These are phyloP conservation scores for Funneliformis mosseae DNA, from an alignment of 192 early-diverging fungal species.

Conservation along the genomic window DNA sequence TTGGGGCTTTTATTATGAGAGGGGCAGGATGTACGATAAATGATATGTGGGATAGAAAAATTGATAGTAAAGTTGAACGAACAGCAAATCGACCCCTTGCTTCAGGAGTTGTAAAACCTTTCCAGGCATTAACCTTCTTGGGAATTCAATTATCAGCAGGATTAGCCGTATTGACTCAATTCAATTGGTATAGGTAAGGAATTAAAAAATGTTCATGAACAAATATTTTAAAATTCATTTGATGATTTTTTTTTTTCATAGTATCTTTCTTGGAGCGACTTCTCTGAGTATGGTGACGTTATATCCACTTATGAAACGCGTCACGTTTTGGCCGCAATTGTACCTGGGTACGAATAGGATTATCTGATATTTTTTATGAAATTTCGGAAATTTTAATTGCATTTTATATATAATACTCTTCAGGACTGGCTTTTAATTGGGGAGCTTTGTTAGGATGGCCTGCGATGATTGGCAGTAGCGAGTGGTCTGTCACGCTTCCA, in stretches of 20 bases:
- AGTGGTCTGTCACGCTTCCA: slow-evolving; percentile 76
- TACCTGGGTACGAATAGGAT: slow-evolving; percentile 63
- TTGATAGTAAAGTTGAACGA: slow-evolving; percentile 84
- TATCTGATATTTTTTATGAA: background rate
- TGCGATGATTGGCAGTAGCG: slow-evolving; percentile 68
- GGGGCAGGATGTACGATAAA: slow-evolving; percentile 97
- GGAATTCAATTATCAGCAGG: slow-evolving; percentile 79
- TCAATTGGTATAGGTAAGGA: slow-evolving; percentile 82
- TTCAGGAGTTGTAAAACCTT: slow-evolving; percentile 67
- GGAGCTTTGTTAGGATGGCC: slow-evolving; percentile 88
- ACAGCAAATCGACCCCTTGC: slow-evolving; percentile 85
- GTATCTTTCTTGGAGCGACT: slow-evolving; percentile 78
- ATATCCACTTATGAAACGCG: slow-evolving; percentile 94
- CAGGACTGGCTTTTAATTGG: slow-evolving; percentile 89
- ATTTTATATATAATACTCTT: background rate
- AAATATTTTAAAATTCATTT: background rate
- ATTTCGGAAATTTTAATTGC: background rate
- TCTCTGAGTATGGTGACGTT: slow-evolving; percentile 76
- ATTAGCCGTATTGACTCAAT: slow-evolving; percentile 82
- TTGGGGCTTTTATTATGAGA: slow-evolving; percentile 88
- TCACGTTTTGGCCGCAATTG: slow-evolving; percentile 94
- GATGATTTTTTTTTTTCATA: slow-evolving; percentile 35
- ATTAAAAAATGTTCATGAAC: background rate
- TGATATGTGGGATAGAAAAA: slow-evolving; percentile 93
- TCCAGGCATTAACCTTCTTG: slow-evolving; percentile 75